Evolutionary conservation across 495 filamentous ascomycete species (phyloP), one percentile per base, ranked within the genome.

Genomic region (Tetracladium setigerum): DNA sequence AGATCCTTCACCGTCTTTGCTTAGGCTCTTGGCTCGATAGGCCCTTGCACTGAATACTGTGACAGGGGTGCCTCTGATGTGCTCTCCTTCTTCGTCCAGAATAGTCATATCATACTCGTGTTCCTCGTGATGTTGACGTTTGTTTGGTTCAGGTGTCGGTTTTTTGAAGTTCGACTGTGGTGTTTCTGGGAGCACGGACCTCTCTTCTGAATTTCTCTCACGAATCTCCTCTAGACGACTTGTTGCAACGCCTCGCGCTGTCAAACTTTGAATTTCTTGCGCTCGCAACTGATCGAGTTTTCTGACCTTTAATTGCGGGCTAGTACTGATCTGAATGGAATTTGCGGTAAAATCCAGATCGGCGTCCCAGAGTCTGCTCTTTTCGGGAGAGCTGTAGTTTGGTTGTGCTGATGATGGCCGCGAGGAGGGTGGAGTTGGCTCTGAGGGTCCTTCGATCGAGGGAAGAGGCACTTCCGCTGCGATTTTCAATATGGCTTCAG

Each of bases 261-360:
- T 76, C 30, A 82, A 50, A 7, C 60, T 77, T 49, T 81, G 74
- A 32, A 78, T 78, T 55, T 86, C 83, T 19, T 72, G 67, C 30
- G 68, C 66, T 11, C 73, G 67, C 14, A 82, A 66, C 32, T 77
- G 71, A 45, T 84, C 81, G 36, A 81, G 57, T 18, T 62, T 66
- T 52, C 67, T 61, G 32, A 70, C 56, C 17, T 49, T 58, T 14
- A 79, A 63, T 13, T 73, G 74, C 30, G 82, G 81, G 33, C 79
- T 84, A 11, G 68, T 61, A 3, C 82, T 84, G 7, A 81, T 55
- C 40, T 83, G 74, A 27, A 84, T 47, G 38, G 80, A 79, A 16
- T 67, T 69, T 19, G 70, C 75, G n/a, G 81, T 83, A 49, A 87
- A 82, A 32, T 86, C 82, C 5, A 73, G 66, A 38, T 76, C 73